phyloP scores from a whole-genome alignment of 1,284 basidiomycete genomes.

The Pholiota adiposa region DNA sequence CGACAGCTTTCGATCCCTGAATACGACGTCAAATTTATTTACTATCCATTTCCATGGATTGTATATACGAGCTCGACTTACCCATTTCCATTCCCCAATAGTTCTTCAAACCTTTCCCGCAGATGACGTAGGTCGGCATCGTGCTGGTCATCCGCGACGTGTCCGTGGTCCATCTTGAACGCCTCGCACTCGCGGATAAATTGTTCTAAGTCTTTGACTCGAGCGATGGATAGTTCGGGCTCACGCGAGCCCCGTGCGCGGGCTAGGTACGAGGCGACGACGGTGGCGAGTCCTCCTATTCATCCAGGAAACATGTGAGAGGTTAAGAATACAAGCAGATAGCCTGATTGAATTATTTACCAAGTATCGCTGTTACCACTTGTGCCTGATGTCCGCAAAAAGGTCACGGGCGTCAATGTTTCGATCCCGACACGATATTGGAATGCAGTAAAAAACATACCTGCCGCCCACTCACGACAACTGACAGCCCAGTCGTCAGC shows the following conservation, averaged over 20 bases:
- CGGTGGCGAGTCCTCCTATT: slow-evolving; percentile 61
- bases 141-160: slow-evolving; percentile 32
- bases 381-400: slow-evolving; percentile 29
- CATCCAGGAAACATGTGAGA: neutral
- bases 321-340: slow-evolving; percentile 21
- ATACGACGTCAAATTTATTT: neutral
- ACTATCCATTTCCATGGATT: neutral
- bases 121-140: slow-evolving; percentile 25
- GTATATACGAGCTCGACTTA: slow-evolving; percentile 7
- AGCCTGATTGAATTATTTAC: slow-evolving; percentile 1
- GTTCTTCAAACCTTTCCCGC: slow-evolving; percentile 35
- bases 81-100: slow-evolving; percentile 36
- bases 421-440: neutral
- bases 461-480: slow-evolving; percentile 44
- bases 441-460: slow-evolving; percentile 26
- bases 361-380: slow-evolving; percentile 34
- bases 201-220: slow-evolving; percentile 60
- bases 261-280: slow-evolving; percentile 72
- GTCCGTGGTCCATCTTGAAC: slow-evolving; percentile 60
- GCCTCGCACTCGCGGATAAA: slow-evolving; percentile 64
- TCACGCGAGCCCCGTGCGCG: slow-evolving; percentile 67
- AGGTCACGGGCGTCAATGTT: too few relatives aligned
- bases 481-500: slow-evolving; percentile 68
- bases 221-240: slow-evolving; percentile 57
- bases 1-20: slow-evolving; percentile 10